phyloP scores from a whole-genome alignment of 106 monocot genomes.

The Phalaenopsis aphrodite region DNA sequence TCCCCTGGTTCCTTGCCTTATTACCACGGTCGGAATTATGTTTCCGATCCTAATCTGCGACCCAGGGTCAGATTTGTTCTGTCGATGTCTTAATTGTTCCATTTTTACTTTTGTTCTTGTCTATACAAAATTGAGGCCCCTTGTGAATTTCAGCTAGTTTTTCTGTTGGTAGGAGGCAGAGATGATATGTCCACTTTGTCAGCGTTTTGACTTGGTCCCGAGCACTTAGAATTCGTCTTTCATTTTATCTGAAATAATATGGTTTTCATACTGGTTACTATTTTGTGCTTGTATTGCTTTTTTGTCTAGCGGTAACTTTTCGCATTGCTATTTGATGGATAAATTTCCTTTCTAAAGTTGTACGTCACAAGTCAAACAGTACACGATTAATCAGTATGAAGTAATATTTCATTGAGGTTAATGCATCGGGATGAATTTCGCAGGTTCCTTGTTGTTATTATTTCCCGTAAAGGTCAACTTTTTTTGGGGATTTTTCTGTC shows the following conservation, averaged over 20 bases:
- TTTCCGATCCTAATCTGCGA: slow-evolving; percentile 32
- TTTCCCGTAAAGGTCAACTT: neutral
- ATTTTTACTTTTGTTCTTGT: neutral
- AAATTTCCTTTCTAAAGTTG: neutral
- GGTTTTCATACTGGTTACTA: neutral
- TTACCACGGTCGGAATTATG: slow-evolving; percentile 51
- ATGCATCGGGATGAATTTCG: neutral
- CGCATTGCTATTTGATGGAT: neutral
- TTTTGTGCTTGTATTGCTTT: neutral
- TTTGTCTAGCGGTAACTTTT: neutral
- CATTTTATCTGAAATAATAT: neutral
- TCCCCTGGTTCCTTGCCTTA: slow-evolving; percentile 56
- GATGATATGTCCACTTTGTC: neutral
- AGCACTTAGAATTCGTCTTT: neutral
- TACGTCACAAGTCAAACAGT: neutral
- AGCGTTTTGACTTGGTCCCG: neutral
- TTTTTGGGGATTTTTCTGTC: neutral
- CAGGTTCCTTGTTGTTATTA: neutral
- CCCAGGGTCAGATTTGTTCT: slow-evolving; percentile 46
- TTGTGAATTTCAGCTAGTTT: neutral
- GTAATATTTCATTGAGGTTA: neutral
- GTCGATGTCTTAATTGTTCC: neutral
- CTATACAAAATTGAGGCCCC: neutral
- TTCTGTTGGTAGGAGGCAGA: neutral
- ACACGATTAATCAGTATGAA: neutral